Evolutionary conservation across 2,329 filamentous ascomycete genomes (phyloP).

Genomic region (Neofusicoccum umdonicola): DNA sequence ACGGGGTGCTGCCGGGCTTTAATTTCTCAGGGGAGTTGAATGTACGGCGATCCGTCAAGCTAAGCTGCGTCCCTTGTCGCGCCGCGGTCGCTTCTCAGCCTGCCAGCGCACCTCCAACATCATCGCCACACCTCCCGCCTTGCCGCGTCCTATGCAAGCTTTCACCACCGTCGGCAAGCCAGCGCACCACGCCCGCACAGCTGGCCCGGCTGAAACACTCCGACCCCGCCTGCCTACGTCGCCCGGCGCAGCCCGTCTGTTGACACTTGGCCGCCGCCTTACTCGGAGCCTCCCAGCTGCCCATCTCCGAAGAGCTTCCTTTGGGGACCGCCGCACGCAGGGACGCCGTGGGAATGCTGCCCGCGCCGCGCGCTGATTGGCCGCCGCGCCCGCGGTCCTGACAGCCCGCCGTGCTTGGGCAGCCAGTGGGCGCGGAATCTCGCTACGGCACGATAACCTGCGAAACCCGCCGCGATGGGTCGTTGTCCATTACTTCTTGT

Average conservation of each 20-base stretch:
- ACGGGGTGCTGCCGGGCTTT: slow-evolving; percentile 8
- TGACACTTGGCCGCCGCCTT: neutral
- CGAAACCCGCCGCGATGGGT: neutral
- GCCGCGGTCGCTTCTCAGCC: neutral
- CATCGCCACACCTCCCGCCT: slow-evolving; percentile 1
- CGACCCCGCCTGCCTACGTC: neutral
- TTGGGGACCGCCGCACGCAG: slow-evolving; percentile 8
- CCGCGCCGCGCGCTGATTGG: neutral
- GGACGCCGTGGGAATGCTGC: slow-evolving; percentile 2
- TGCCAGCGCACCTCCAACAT: neutral
- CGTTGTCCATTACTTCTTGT: neutral
- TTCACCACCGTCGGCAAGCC: neutral
- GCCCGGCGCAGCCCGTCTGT: neutral
- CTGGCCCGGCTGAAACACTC: neutral
- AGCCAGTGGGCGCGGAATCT: neutral
- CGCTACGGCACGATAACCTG: neutral
- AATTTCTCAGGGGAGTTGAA: slow-evolving; percentile 16
- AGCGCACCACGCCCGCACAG: neutral
- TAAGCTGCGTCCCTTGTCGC: slow-evolving; percentile 1
- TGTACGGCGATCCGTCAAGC: slow-evolving; percentile 6
- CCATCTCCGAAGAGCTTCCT: slow-evolving; percentile 15
- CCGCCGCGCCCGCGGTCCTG: neutral
- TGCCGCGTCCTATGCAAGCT: neutral
- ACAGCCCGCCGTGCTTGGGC: neutral
- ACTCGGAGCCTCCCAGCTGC: neutral